Evolutionary conservation across 1,284 basidiomycete genomes (phyloP), one percentile per base, ranked within the genome.

Genomic region (Sporisorium scitamineum): DNA sequence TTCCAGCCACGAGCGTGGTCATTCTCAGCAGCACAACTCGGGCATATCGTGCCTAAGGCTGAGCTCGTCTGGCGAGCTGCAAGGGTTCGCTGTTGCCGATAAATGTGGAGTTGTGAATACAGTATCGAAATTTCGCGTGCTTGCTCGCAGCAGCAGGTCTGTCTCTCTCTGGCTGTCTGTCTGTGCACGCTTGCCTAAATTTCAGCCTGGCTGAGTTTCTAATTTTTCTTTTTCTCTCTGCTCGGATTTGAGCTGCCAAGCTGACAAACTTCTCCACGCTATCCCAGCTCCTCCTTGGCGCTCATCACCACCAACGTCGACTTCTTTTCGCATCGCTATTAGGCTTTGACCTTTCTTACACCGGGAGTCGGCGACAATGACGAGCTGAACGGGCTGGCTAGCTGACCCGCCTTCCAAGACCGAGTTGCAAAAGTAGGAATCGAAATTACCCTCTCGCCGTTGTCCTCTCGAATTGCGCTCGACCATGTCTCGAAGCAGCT

Each of bases 401-500:
- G 20, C 29, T 14, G n/a, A 27, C 39, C 24, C 14, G 53, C n/a
- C 39, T 16, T 18, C 31, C 13, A 9, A 13, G 18, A n/a, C 20
- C 27, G 39, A 54, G 39, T 39, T 6, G 8, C n/a, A 20, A 37
- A 5, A 20, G 29, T 14, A 29, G 6, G 8, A n/a, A 3, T 20
- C 24, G 4, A 13, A n/a, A 20, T 9, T n/a, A 41, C 20, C 20
- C 34, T 18, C 20, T 37, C 31, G 5, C 22, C 52, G 22, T 14
- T 20, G 29, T n/a, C 14, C 37, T 20, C n/a, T 10, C 22, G 7
- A 34, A 22, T 22, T 11, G 24, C 9, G 9, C 42, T 5, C 0
- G 31, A 56, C 20, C 56, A 70, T 70, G 67, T 60, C 67, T 9
- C 34, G 45, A 47, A 53, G 54, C 22, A 42, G n/a, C 10, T 39